Base-by-base conservation (phyloP, 2,329 filamentous ascomycete genomes). In the Myriangium duriaei region DNA sequence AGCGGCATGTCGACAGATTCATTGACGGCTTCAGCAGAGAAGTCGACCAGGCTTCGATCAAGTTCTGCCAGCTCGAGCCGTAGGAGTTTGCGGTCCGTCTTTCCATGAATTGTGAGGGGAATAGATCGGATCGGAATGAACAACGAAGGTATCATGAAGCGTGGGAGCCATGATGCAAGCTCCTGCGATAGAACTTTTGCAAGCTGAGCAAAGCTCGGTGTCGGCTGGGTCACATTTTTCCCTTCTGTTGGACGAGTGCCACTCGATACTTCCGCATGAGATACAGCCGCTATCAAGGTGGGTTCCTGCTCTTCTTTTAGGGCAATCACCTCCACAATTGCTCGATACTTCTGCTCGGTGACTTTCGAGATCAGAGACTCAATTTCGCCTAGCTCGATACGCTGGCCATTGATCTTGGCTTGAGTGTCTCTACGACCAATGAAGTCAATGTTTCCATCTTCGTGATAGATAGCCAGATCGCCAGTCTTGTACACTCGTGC, bases 71-170 rank as follows among this genome's bases (percentile, higher is more conserved):
- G 21, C 5, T 36, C 14, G 11, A 36, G 10, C 12, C n/a, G n/a
- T n/a, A n/a, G n/a, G n/a, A 7, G 13, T 17, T 29, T 36, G 10
- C 30, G 16, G 14, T 39, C 37, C 6, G 34, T 53, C 84, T 65
- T 37, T 69, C 69, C 47, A 84, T 78, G 10, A 67, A 67, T 45
- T 72, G 77, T 0, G 79, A 79, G 14, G 68, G 87, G 87, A 37
- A 95, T 76, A 5, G 63, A 68, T 0, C 76, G 69, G 5, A 94
- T 60, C 3, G 71, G 71, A 15, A 94, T 63, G 42, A 92, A 76
- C 50, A 91, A 83, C 0, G 84, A 87, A 1, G 87, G 88, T 2
- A 95, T 73, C 87, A 95, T 95, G 55, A 95, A 95, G 0, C 70
- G 71, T 0, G 87, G 82, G 3, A 95, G 68, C 40, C 41, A 2